phyloP scores from a whole-genome alignment of 2,329 filamentous ascomycete genomes.

The Lachnellula willkommii region DNA sequence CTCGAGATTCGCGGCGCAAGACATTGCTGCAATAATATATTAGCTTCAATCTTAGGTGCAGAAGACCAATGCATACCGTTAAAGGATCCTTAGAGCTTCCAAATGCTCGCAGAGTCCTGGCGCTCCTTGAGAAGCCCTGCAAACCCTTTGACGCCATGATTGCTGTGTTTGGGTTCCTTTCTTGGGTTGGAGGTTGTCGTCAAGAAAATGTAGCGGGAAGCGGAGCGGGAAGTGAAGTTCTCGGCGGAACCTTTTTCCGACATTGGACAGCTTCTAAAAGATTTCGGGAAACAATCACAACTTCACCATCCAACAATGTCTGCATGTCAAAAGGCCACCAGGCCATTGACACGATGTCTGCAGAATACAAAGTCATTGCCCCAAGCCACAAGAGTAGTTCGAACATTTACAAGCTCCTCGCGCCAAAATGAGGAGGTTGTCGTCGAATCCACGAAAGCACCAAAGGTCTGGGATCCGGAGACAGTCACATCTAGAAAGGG shows the following conservation, averaged over 20 bases:
- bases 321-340: constrained; percentile 52
- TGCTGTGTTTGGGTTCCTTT: constrained; percentile 8
- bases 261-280: constrained; percentile 15
- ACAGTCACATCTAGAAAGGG: constrained; percentile 59
- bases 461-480: constrained; percentile 55
- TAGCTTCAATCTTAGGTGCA: not conserved
- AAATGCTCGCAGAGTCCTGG: constrained; percentile 23
- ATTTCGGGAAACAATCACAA: constrained; percentile 21
- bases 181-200: constrained; percentile 6
- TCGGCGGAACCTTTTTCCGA: constrained; percentile 17
- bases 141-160: constrained; percentile 32
- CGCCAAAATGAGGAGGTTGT: constrained; percentile 32
- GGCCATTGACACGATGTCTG: constrained; percentile 52
- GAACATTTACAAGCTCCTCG: constrained; percentile 32
- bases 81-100: constrained; percentile 33
- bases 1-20: constrained; percentile 36
- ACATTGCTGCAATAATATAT: constrained; percentile 38
- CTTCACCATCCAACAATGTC: constrained; percentile 43
- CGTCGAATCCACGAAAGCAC: constrained; percentile 33
- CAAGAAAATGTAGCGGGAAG: constrained; percentile 6
- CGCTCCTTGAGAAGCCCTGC: constrained; percentile 26
- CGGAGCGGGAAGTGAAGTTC: constrained; percentile 23
- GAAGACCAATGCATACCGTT: constrained; percentile 28
- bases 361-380: constrained; percentile 34
- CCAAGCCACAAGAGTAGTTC: constrained; percentile 22